A percentile compares a stretch with the other conserved stretches of the same genome.
Evolutionary conservation across 768 basidiomycete species (phyloP).

Genomic region (Tubosaeta sp.): DNA sequence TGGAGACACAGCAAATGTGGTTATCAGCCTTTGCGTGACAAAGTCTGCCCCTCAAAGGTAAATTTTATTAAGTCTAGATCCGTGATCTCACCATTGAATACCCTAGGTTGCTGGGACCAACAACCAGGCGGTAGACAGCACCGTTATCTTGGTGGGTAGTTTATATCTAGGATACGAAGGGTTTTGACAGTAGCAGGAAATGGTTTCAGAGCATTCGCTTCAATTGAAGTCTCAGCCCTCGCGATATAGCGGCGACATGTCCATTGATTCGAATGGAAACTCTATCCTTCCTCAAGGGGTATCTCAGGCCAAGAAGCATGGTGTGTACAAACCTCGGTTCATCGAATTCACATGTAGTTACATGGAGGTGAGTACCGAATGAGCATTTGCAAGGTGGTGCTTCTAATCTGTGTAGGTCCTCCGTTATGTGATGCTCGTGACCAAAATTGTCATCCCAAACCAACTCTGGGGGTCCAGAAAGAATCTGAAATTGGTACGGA

Average conservation of each 20-base stretch:
- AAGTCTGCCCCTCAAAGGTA: conserved; percentile 78
- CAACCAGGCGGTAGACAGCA: conserved; percentile 50
- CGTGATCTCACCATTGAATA: background rate
- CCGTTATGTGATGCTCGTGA: conserved; percentile 58
- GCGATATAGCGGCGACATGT: conserved; percentile 34
- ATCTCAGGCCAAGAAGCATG: conserved; percentile 44
- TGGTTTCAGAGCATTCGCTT: conserved; percentile 67
- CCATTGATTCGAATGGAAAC: conserved; percentile 51
- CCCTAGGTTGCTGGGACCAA: conserved; percentile 37
- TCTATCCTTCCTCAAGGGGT: conserved; percentile 42
- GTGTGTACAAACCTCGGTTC: conserved; percentile 66
- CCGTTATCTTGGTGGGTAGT: conserved; percentile 54
- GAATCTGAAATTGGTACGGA: conserved; percentile 59
- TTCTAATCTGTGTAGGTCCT: conserved; percentile 49
- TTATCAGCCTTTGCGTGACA: conserved; percentile 60
- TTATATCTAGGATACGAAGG: background rate
- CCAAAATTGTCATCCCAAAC: conserved; percentile 67
- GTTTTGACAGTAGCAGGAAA: conserved; percentile 45
- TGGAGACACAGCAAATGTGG: conserved; percentile 66
- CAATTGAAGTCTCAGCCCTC: conserved; percentile 53
- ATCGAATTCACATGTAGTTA: conserved; percentile 68
- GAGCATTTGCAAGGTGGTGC: background rate
- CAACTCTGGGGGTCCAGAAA: conserved; percentile 71
- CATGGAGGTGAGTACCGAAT: conserved; percentile 47
- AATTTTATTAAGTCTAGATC: background rate